Conservation (phyloP, 345 rosid genomes). For the Toxicodendron radicans region DNA sequence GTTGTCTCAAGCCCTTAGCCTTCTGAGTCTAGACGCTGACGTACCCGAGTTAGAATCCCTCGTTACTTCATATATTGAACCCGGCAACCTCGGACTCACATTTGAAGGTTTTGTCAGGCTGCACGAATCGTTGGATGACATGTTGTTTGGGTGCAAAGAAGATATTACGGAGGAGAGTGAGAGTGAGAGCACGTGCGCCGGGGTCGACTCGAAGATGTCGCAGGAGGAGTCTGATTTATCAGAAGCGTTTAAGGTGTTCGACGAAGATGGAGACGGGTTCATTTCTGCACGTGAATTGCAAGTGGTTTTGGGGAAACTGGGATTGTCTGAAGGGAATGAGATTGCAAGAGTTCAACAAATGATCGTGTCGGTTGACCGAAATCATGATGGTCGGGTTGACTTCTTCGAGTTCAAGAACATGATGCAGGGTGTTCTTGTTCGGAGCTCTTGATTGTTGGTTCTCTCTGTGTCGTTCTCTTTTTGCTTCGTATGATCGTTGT, state of each 20-base stretch:
- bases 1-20: constrained; percentile 58
- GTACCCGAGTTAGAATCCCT: constrained; percentile 58
- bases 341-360: constrained; percentile 71
- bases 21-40: constrained; percentile 67
- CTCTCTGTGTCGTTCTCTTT: not conserved
- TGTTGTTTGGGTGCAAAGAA: constrained; percentile 35
- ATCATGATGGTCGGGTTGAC: constrained; percentile 82
- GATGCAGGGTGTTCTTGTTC: constrained; percentile 66
- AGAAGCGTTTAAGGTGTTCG: constrained; percentile 95
- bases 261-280: constrained; percentile 86
- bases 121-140: constrained; percentile 58
- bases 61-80: constrained; percentile 47
- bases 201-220: not conserved
- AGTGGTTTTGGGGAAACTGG: constrained; percentile 66
- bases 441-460: constrained; percentile 29
- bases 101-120: constrained; percentile 67
- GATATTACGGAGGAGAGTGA: not conserved
- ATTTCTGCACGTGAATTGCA: constrained; percentile 83
- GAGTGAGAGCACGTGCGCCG: not conserved
- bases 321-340: constrained; percentile 68
- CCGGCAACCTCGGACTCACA: constrained; percentile 53
- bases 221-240: constrained; percentile 72
- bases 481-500: not conserved
- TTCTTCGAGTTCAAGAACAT: constrained; percentile 87
- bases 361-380: constrained; percentile 80